Conservation (phyloP, 805 yeast species). For the Yarrowia sp. region DNA sequence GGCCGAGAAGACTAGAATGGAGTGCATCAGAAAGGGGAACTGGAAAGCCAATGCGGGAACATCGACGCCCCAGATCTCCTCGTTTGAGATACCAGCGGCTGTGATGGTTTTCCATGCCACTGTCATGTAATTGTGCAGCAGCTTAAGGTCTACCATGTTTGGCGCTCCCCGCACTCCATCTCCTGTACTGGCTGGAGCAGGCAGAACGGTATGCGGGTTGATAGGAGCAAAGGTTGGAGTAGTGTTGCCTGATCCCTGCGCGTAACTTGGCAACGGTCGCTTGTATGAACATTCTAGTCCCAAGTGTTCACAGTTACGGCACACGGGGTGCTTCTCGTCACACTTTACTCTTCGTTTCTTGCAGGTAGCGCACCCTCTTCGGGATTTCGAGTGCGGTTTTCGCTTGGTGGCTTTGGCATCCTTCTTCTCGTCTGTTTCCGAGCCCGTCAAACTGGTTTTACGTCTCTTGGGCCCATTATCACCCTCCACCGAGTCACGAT, state of each 20-base stretch:
- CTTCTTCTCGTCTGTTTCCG: conserved; percentile 15
- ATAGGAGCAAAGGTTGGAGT: conserved; percentile 1
- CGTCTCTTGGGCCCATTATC: not conserved
- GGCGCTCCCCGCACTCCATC: conserved; percentile 39
- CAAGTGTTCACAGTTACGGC: conserved; percentile 76
- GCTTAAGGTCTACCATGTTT: conserved; percentile 70
- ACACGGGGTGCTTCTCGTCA: conserved; percentile 78
- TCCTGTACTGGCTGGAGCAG: conserved; percentile 33
- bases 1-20: conserved; percentile 85
- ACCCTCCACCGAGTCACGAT: conserved; percentile 2
- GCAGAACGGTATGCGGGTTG: conserved; percentile 2
- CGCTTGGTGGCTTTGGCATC: conserved; percentile 47
- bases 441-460: not conserved
- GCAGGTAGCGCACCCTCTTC: conserved; percentile 87
- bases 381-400: conserved; percentile 82
- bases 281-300: conserved; percentile 70
- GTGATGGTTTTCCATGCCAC: conserved; percentile 84
- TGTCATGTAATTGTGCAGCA: conserved; percentile 84
- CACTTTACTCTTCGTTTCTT: conserved; percentile 88
- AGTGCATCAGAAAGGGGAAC: conserved; percentile 88
- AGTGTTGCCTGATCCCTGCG: not conserved
- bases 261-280: conserved; percentile 8
- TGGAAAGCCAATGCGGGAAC: conserved; percentile 86
- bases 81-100: conserved; percentile 84
- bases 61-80: conserved; percentile 80